Percentiles rank a stretch among this genome's conserved stretches.
Evolutionary conservation across 2,329 filamentous ascomycete species (phyloP).

Genomic region (Xylaria sp.): DNA sequence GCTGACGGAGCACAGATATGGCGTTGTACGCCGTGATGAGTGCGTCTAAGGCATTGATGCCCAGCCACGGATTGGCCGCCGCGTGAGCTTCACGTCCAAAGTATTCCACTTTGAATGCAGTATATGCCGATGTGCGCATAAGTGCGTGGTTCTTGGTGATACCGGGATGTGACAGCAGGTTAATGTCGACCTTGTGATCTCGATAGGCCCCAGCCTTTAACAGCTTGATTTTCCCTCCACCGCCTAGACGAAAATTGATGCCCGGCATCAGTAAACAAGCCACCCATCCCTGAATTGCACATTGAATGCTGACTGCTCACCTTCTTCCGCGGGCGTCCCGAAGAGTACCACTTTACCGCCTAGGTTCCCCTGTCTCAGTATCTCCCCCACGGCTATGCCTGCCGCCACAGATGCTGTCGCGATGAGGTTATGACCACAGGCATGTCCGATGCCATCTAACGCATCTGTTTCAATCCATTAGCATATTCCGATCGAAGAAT

Average conservation of each 20-base stretch:
- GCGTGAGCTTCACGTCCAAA: constrained; percentile 67
- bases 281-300: not conserved
- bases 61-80: constrained; percentile 67
- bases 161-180: constrained; percentile 57
- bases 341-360: constrained; percentile 59
- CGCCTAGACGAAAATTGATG: constrained; percentile 45
- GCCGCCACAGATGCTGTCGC: constrained; percentile 60
- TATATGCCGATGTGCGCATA: constrained; percentile 64
- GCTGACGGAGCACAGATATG: constrained; percentile 65
- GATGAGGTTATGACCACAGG: constrained; percentile 67
- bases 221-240: constrained; percentile 62
- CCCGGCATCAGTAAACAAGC: constrained; percentile 1
- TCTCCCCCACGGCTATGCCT: constrained; percentile 59
- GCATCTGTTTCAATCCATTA: constrained; percentile 54
- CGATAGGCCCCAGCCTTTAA: constrained; percentile 58
- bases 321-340: constrained; percentile 66
- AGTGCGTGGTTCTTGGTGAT: constrained; percentile 58
- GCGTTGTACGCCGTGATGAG: constrained; percentile 61
- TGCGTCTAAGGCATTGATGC: constrained; percentile 69
- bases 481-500: not conserved
- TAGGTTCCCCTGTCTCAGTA: constrained; percentile 56
- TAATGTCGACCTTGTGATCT: constrained; percentile 53
- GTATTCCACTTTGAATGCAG: constrained; percentile 62
- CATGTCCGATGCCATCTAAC: constrained; percentile 62
- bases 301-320: constrained; percentile 37